These are phyloP conservation scores for Penicillium glabrum DNA, from an alignment of 2,329 filamentous ascomycete genomes.

Conservation along the genomic window DNA sequence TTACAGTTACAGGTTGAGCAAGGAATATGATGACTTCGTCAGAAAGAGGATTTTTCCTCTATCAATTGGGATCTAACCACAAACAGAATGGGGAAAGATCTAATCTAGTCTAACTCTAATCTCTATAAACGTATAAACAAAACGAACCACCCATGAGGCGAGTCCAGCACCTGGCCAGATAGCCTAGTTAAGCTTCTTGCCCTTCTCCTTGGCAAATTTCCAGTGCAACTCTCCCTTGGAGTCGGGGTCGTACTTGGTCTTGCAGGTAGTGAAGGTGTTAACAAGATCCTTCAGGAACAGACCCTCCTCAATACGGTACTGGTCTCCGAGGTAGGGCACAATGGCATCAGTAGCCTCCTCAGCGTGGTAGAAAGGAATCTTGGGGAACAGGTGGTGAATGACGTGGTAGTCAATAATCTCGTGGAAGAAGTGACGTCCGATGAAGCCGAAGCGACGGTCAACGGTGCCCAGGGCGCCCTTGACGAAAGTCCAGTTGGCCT, in stretches of 20 bases:
- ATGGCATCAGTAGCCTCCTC: slow-evolving; percentile 58
- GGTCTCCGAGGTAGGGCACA: slow-evolving; percentile 50
- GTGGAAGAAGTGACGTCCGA: slow-evolving; percentile 64
- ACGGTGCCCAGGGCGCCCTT: slow-evolving; percentile 62
- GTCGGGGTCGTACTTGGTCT: slow-evolving; percentile 14
- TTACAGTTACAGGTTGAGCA: background rate
- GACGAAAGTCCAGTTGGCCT: slow-evolving; percentile 59
- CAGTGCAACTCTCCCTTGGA: slow-evolving; percentile 16
- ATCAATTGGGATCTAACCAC: background rate
- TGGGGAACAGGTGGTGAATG: slow-evolving; percentile 61
- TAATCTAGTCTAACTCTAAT: background rate
- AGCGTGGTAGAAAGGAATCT: slow-evolving; percentile 61
- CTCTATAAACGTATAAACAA: background rate
- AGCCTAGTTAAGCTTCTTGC: slow-evolving; percentile 15
- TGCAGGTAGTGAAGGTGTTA: slow-evolving; percentile 16
- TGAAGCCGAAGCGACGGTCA: slow-evolving; percentile 64
- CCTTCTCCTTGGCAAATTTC: slow-evolving; percentile 3
- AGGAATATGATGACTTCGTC: background rate
- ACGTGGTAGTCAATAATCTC: slow-evolving; percentile 65
- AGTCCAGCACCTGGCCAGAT: background rate
- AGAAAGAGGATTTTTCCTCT: background rate
- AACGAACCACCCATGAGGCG: background rate
- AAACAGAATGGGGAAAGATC: background rate
- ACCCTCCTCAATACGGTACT: slow-evolving; percentile 16
- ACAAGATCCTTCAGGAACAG: slow-evolving; percentile 14